Conservation (phyloP, 139 green algal genomes). For the Volvox reticuliferus region DNA sequence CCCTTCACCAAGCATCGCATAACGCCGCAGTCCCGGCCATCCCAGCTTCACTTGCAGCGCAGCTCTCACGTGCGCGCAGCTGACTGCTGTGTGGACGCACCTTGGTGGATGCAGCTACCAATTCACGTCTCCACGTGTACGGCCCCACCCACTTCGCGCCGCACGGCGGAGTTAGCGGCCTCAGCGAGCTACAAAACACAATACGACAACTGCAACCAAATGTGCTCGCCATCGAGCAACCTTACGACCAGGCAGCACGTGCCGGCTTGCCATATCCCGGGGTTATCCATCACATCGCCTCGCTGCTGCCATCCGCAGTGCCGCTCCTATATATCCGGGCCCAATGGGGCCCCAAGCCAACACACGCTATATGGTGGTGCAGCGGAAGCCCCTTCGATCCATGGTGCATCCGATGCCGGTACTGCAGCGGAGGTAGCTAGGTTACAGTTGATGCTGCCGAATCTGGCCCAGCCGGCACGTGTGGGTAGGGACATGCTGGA, state of each 20-base stretch:
- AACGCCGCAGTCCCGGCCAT: too few species aligned
- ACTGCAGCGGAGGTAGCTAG: neutral
- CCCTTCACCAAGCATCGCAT: too few species aligned
- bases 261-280: constrained; percentile 26
- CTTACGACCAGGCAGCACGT: neutral
- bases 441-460: constrained; percentile 11
- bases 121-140: constrained; percentile 24
- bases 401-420: too few species aligned
- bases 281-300: neutral
- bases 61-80: too few species aligned
- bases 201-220: neutral
- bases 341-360: too few species aligned
- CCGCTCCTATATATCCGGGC: too few species aligned
- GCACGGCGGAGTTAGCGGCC: neutral
- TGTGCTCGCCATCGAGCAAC: constrained; percentile 31
- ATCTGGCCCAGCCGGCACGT: neutral
- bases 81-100: neutral
- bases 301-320: neutral
- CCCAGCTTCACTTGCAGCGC: too few species aligned
- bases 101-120: constrained; percentile 4
- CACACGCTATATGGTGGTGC: too few species aligned
- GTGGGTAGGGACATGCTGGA: constrained; percentile 47
- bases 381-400: too few species aligned
- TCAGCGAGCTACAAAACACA: neutral
- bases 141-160: constrained; percentile 17